Evolutionary conservation across 208 protist genomes (phyloP), one percentile per base, ranked within the genome.

Genomic region (Sergeia podlipaevii): DNA sequence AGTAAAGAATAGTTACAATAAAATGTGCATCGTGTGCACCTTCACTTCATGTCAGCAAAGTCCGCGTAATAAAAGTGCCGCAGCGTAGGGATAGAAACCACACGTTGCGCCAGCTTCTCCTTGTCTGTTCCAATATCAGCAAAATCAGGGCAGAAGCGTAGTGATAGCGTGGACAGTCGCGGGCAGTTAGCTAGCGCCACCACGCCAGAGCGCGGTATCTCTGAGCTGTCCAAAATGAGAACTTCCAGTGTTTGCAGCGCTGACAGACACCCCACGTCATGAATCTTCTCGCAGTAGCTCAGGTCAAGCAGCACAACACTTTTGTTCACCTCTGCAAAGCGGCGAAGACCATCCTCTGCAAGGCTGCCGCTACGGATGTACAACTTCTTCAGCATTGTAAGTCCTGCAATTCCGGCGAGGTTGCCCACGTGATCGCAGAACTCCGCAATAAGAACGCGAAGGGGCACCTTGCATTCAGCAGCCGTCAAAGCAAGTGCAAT

Each of bases 221-320:
- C 77, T 4, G 73, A 78, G 60, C 65, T 81, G 56, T 85, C 77
- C 1, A 85, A 47, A 26, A 74, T 77, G n/a, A 85, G 62, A 30
- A 65, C 70, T 37, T 60, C 42, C 44, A 85, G 36, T 17, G 57
- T 44, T 4, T 67, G 68, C 3, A 85, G 43, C 24, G 43, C 44
- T n/a, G 65, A 47, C 20, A 85, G 43, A 27, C 51, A 68, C 20
- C 45, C 44, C 1, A 78, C 45, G 41, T 65, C 43, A 13, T 75
- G 57, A 26, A 85, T 26, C 11, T 77, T 75, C 18, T 80, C 73
- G 49, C 73, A 85, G 70, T 85, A 85, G 62, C 77, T 85, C 54
- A 85, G 59, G 38, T 85, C 70, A 17, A 80, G 29, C 28, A 85
- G 49, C 59, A 65, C 33, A 56, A 0, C 6, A 44, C 17, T 21